Evolutionary conservation across 2,329 filamentous ascomycete species (phyloP).

Genomic region (Orbilia oligospora): DNA sequence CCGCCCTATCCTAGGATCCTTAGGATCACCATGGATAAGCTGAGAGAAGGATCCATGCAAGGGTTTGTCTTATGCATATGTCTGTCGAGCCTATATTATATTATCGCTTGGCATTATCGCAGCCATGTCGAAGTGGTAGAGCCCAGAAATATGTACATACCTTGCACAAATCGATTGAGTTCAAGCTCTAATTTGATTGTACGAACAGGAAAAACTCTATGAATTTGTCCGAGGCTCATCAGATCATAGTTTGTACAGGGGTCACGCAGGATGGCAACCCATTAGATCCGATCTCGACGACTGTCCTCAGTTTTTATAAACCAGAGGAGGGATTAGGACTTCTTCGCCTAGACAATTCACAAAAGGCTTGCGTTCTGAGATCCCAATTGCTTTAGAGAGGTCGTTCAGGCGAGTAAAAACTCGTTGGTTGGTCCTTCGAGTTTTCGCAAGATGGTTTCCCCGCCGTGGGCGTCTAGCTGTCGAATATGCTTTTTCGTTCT

Average conservation of each 20-base stretch:
- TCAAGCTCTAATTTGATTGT: not conserved
- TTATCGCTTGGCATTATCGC: constrained; percentile 9
- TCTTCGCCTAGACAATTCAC: not conserved
- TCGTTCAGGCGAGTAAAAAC: not conserved
- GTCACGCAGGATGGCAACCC: not conserved
- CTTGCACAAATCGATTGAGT: no score
- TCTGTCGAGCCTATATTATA: not conserved
- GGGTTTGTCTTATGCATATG: not conserved
- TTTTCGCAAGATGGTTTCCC: not conserved
- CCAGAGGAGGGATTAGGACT: not conserved
- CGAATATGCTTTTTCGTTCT: not conserved
- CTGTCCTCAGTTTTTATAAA: constrained; percentile 1
- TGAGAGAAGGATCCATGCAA: not conserved
- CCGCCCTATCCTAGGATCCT: constrained; percentile 13
- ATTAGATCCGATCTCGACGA: no score
- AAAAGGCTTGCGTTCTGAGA: not conserved
- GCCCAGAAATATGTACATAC: no score
- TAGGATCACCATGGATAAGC: constrained; percentile 5
- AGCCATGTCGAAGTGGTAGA: not conserved
- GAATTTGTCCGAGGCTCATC: not conserved
- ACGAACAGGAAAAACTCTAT: not conserved
- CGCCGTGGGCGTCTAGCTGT: not conserved
- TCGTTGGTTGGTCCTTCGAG: not conserved
- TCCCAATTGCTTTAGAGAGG: not conserved
- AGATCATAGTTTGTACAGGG: not conserved